Percentiles rank a stretch among this genome's conserved stretches.
Evolutionary conservation across 1,139 yeast species (phyloP).

Genomic region (Lodderomyces elongisporus): DNA sequence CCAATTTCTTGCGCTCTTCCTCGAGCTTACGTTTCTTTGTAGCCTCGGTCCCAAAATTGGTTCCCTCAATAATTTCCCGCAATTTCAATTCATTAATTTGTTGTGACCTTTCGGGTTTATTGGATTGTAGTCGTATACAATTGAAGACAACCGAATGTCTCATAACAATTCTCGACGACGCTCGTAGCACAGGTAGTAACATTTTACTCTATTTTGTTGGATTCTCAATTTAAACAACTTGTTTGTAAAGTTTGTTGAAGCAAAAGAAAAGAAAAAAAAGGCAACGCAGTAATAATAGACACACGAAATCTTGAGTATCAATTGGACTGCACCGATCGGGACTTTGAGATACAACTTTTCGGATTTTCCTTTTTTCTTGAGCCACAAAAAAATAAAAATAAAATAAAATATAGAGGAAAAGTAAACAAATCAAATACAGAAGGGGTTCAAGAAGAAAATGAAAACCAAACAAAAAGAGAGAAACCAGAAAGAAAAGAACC

Average conservation of each 20-base stretch:
- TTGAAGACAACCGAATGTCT: conserved; percentile 4
- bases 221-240: too few relatives aligned
- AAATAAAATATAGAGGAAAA: neutral
- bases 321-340: too few relatives aligned
- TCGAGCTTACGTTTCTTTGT: conserved; percentile 9
- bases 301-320: too few relatives aligned
- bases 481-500: too few relatives aligned
- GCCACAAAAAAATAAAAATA: conserved; percentile 4
- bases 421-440: conserved; percentile 1
- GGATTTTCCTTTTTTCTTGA: too few relatives aligned
- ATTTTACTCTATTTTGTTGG: too few relatives aligned
- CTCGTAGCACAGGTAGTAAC: neutral
- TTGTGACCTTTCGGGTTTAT: conserved; percentile 8
- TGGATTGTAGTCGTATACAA: conserved; percentile 9
- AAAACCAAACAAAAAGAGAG: too few relatives aligned
- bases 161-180: conserved; percentile 1
- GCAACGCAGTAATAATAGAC: too few relatives aligned
- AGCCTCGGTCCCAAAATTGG: conserved; percentile 18
- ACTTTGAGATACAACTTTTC: too few relatives aligned
- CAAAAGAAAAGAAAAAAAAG: too few relatives aligned
- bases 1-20: conserved; percentile 9
- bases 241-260: too few relatives aligned
- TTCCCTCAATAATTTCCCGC: conserved; percentile 18
- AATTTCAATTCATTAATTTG: conserved; percentile 12
- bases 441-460: neutral